Base-by-base conservation (phyloP, 345 rosid genomes). In the Orychophragmus violaceus region DNA sequence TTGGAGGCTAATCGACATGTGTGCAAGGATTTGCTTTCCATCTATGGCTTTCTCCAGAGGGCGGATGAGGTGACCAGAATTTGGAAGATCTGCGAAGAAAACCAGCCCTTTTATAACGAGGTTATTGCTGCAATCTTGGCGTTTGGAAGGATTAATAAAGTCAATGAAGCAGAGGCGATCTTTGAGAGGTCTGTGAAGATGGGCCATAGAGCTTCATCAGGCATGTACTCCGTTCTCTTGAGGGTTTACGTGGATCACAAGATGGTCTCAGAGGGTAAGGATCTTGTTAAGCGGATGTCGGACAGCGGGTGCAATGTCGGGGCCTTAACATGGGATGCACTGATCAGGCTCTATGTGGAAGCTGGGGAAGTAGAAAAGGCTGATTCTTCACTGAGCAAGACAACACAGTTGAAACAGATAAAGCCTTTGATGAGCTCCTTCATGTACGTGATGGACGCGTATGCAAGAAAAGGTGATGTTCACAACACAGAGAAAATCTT, bases 331-430 rank as follows among this genome's bases (percentile, higher is more conserved):
- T 94, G 95, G 97, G 95, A 91, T 77, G 77, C 87, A 5, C 84
- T 95, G 14, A 80, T 87, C 59, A 87, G 68, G 82, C 85, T 95
- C 24, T 79, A 89, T 14, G 90, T 91, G 48, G 87, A 86, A 68
- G 85, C 84, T 0, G 95, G 96, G 6, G 96, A 95, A 66, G 77
- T 87, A 59, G 94, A 85, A 63, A 91, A 83, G 74, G 96, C 99
- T 2, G 90, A 87, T 74, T 77, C 83, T 6, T 58, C 82, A 50
- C 65, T 95, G 73, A 78, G 59, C 22, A 95, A 84, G 79, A 91
- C 90, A 22, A 45, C 75, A 13, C 59, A 73, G 64, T 74, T 76
- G 62, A 87, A 66, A 41, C 71, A 63, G 46, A 6, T 64, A 60
- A 85, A 78, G 73, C 95, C 90, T 10, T 55, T 87, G 85, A 85